phyloP scores from a whole-genome alignment of 352 stramenopile genomes.

The Pythium folliculosum region DNA sequence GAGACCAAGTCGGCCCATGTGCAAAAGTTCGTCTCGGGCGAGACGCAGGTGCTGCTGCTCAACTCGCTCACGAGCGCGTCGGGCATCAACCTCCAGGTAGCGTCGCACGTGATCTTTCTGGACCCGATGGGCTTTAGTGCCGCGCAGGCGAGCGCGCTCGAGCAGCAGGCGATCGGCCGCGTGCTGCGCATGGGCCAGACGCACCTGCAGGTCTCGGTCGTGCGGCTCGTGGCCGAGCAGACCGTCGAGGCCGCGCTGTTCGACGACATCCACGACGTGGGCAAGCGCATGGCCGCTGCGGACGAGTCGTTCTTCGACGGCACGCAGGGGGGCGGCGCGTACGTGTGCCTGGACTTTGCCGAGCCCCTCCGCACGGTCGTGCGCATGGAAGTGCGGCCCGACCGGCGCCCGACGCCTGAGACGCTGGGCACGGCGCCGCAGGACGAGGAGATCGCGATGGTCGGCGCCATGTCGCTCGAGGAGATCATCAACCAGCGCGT shows the following conservation, averaged over 20 bases:
- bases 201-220: constrained; percentile 65
- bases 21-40: constrained; percentile 58
- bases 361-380: constrained; percentile 55
- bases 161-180: constrained; percentile 83
- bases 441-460: constrained; percentile 71
- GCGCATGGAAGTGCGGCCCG: constrained; percentile 46
- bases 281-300: constrained; percentile 39
- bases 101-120: constrained; percentile 82
- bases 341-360: constrained; percentile 60
- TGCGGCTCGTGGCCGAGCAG: constrained; percentile 73
- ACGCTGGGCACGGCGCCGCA: constrained; percentile 19
- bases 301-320: constrained; percentile 78
- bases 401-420: constrained; percentile 28
- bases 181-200: constrained; percentile 86
- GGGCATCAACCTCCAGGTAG: constrained; percentile 84
- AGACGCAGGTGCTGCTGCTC: constrained; percentile 71
- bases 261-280: constrained; percentile 69
- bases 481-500: constrained; percentile 68
- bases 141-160: constrained; percentile 72
- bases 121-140: constrained; percentile 72
- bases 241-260: constrained; percentile 77
- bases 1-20: constrained; percentile 79
- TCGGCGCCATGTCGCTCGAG: constrained; percentile 71
- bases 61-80: constrained; percentile 82
- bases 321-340: constrained; percentile 45